These are phyloP conservation scores for Oldenlandia corymbosa DNA, from an alignment of 257 asterid species.

Conservation along the genomic window DNA sequence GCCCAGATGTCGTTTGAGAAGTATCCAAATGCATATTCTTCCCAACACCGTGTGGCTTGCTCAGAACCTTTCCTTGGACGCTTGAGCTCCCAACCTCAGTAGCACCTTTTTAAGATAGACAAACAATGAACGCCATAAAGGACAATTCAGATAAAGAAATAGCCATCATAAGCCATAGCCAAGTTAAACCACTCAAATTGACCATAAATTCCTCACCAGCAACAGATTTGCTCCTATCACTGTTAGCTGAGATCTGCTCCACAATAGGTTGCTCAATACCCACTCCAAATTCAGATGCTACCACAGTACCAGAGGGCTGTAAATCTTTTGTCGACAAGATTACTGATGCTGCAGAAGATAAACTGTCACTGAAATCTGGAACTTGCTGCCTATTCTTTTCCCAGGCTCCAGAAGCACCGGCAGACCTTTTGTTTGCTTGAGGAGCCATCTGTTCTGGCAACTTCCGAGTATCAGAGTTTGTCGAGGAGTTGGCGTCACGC, in stretches of 20 bases:
- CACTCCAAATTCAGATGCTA: slow-evolving; percentile 16
- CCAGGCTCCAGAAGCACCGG: slow-evolving; percentile 3
- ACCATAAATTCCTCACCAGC: slow-evolving; percentile 21
- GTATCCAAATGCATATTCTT: slow-evolving; percentile 50
- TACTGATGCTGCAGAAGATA: slow-evolving; percentile 16
- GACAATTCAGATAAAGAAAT: neutral
- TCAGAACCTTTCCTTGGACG: slow-evolving; percentile 38
- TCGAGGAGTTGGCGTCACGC: slow-evolving; percentile 29
- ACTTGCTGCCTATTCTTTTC: slow-evolving; percentile 14
- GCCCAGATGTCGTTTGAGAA: slow-evolving; percentile 38
- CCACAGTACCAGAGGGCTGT: slow-evolving; percentile 22
- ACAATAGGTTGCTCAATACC: slow-evolving; percentile 6
- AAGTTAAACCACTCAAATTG: neutral
- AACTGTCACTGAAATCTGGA: slow-evolving; percentile 6
- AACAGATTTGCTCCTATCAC: slow-evolving; percentile 18
- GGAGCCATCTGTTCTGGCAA: slow-evolving; percentile 33
- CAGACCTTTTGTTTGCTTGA: slow-evolving; percentile 26
- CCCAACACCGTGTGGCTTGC: slow-evolving; percentile 40
- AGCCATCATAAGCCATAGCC: neutral
- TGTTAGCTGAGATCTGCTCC: slow-evolving; percentile 13
- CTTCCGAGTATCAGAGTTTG: slow-evolving; percentile 24
- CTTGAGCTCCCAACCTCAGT: slow-evolving; percentile 38
- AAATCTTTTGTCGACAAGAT: slow-evolving; percentile 24
- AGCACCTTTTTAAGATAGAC: slow-evolving; percentile 28
- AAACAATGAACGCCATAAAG: slow-evolving; percentile 20